Conservation (phyloP, 495 filamentous ascomycete species). For the Xylaria curta region DNA sequence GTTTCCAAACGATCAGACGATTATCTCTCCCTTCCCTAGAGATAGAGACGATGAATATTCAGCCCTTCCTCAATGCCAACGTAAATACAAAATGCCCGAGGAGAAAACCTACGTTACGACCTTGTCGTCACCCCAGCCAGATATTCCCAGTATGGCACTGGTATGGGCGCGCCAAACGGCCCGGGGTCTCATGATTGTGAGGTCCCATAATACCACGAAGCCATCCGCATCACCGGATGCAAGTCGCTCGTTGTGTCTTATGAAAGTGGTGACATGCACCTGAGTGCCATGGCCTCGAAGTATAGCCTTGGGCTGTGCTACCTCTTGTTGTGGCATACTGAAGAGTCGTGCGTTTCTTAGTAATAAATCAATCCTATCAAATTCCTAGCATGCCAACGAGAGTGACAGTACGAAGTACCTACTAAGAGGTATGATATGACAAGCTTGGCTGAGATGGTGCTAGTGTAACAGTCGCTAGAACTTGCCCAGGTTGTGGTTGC, state of each 20-base stretch:
- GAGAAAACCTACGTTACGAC: conserved; percentile 74
- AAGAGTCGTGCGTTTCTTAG: background rate
- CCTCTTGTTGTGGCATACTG: conserved; percentile 42
- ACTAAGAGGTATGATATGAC: no score
- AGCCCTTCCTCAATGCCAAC: background rate
- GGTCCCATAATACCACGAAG: conserved; percentile 85
- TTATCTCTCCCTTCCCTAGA: conserved; percentile 88
- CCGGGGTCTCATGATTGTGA: conserved; percentile 78
- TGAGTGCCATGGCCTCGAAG: conserved; percentile 85
- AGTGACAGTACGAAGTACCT: background rate
- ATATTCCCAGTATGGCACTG: conserved; percentile 75
- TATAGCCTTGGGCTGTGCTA: conserved; percentile 80
- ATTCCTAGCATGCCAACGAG: no score
- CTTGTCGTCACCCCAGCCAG: conserved; percentile 66
- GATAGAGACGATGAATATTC: background rate
- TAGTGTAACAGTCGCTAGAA: conserved; percentile 7
- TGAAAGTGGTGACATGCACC: conserved; percentile 79
- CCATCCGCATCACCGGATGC: conserved; percentile 90
- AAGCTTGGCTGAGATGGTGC: no score
- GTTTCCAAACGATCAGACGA: conserved; percentile 83
- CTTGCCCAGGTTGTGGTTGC: background rate
- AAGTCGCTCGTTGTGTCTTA: conserved; percentile 74
- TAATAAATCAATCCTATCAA: background rate
- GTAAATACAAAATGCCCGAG: background rate
- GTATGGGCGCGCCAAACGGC: conserved; percentile 89